Evolutionary conservation across 345 rosid species (phyloP).

Genomic region (Salix dunnii): DNA sequence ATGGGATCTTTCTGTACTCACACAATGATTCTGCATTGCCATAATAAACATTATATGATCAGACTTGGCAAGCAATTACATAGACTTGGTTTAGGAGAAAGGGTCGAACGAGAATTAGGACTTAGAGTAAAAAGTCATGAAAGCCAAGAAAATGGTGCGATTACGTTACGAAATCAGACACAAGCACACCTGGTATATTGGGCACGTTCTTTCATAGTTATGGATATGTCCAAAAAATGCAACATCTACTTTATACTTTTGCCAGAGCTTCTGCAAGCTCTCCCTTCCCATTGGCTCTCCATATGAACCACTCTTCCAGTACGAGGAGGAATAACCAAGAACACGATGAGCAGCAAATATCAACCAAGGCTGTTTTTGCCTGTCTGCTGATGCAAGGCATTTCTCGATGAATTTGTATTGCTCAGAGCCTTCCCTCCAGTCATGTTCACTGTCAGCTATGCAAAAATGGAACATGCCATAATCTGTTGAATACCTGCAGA

Average conservation of each 20-base stretch:
- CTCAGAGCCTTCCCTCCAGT: slow-evolving; percentile 78
- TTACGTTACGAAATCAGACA: too few relatives aligned
- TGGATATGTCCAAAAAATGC: slow-evolving; percentile 81
- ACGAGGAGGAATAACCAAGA: slow-evolving; percentile 63
- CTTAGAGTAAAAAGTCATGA: too few relatives aligned
- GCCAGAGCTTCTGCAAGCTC: slow-evolving; percentile 76
- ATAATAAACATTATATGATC: slow-evolving; percentile 2
- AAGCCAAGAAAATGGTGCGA: too few relatives aligned
- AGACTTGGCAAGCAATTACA: too few relatives aligned
- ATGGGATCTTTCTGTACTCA: slow-evolving; percentile 43
- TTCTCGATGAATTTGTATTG: slow-evolving; percentile 59
- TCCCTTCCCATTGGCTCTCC: slow-evolving; percentile 44
- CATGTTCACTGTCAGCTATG: slow-evolving; percentile 73
- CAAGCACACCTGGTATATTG: slow-evolving; percentile 57
- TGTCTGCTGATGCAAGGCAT: slow-evolving; percentile 65
- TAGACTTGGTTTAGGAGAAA: too few relatives aligned
- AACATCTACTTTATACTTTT: slow-evolving; percentile 77
- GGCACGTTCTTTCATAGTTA: slow-evolving; percentile 81
- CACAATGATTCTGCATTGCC: slow-evolving; percentile 60
- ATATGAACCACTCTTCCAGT: slow-evolving; percentile 34
- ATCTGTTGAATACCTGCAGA: slow-evolving; percentile 60
- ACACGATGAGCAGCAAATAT: slow-evolving; percentile 73
- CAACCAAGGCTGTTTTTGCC: slow-evolving; percentile 79
- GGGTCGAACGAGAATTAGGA: too few relatives aligned
- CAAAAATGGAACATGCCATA: slow-evolving; percentile 83